Base-by-base conservation (phyloP, 768 basidiomycete species). In the Rhodotorula sphaerocarpa region DNA sequence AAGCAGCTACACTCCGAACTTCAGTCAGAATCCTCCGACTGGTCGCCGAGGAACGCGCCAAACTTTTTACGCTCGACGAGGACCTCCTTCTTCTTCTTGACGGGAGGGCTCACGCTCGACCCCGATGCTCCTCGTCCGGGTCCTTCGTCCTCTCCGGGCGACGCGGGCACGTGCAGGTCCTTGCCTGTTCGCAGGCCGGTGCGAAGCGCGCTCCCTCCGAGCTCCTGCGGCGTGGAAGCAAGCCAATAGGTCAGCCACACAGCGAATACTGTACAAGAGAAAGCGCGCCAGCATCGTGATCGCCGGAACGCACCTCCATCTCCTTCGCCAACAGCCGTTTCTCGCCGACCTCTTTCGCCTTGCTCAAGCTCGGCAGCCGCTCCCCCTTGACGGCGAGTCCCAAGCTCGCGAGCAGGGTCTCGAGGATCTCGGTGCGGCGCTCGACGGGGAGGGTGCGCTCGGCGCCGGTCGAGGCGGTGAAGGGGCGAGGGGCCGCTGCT, bases 151-250 rank as follows among this genome's bases (percentile, higher is more conserved):
- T 41, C 25, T 9, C 16, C 36, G 36, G 16, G 36, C 9, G 36
- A 39, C 5, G 16, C 11, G 33, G 30, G 46, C 46, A 4, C 21
- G 53, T 30, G 36, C n/a, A 47, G 23, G 14, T 34, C 39, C 33
- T 55, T 61, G 45, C 60, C 60, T 31, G 55, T 53, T 14, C 60
- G 60, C 9, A 61, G 54, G 30, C 60, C 60, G n/a, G 53, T 18
- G 54, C 23, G 28, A 2, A 9, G 5, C 10, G 48, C 46, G n/a
- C 18, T 48, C 10, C 47, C 54, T 10, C 6, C 7, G 18, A 61
- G 41, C 5, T 55, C 53, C 60, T 61, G n/a, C n/a, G n/a, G n/a
- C n/a, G n/a, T n/a, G 53, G 5, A 39, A 28, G 33, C n/a, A 7
- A 36, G 48, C 48, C 3, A 43, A 7, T 10, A 50, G 31, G 16